Evolutionary conservation across 192 early-diverging fungal genomes (phyloP).

Genomic region (Dissophora globulifera): DNA sequence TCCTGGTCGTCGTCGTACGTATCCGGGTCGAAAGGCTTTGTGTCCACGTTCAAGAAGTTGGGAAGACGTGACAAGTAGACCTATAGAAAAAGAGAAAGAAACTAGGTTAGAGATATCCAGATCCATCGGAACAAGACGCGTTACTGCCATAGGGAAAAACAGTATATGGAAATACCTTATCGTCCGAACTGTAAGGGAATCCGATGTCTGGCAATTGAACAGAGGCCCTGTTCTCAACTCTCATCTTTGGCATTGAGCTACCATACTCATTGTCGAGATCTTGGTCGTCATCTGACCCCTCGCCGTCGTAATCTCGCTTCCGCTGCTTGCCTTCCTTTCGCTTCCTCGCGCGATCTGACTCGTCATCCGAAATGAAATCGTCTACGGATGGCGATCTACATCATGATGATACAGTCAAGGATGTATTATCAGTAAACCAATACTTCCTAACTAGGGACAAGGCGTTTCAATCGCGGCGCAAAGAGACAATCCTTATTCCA

Average conservation of each 20-base stretch:
- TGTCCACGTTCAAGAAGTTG: constrained; percentile 73
- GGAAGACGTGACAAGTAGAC: constrained; percentile 68
- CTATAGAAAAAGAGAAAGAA: not conserved
- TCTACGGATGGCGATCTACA: constrained; percentile 36
- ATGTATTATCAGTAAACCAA: too few species aligned
- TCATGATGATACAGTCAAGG: too few species aligned
- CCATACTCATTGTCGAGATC: constrained; percentile 30
- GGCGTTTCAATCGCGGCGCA: too few species aligned
- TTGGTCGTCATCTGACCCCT: constrained; percentile 32
- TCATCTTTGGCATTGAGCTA: constrained; percentile 11
- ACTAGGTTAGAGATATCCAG: too few species aligned
- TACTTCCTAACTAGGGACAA: too few species aligned
- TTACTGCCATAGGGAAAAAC: not conserved
- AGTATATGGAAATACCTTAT: constrained; percentile 20
- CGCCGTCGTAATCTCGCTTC: constrained; percentile 20
- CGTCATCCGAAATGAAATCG: constrained; percentile 35
- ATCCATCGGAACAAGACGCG: too few species aligned
- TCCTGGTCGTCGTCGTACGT: constrained; percentile 59
- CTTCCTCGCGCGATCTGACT: constrained; percentile 26
- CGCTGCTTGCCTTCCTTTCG: constrained; percentile 37
- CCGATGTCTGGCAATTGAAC: constrained; percentile 47
- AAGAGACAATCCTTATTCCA: too few species aligned
- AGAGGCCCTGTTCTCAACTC: constrained; percentile 30
- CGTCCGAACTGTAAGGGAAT: constrained; percentile 35
- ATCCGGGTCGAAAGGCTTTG: constrained; percentile 69